Base-by-base conservation (phyloP, 805 yeast species). In the Lachancea nothofagi region DNA sequence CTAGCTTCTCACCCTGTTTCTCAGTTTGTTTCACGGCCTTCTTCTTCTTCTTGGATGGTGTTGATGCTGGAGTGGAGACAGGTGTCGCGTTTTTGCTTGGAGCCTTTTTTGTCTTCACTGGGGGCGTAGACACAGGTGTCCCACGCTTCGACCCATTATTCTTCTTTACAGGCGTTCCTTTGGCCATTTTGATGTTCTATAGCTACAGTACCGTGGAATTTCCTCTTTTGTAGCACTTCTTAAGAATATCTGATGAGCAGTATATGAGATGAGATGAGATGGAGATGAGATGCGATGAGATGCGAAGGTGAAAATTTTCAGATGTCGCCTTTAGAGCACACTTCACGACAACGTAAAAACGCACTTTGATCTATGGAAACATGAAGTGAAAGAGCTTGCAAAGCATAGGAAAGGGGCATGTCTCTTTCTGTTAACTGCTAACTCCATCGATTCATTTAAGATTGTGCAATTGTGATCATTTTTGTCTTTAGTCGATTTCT, bases 21-120 rank as follows among this genome's bases (percentile, higher is more conserved):
- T 29, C 33, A 35, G 37, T 37, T 12, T 38, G 35, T 30, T 39
- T 48, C 12, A 41, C 17, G 8, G 41, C 27, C 22, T 39, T 27
- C 17, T 37, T 36, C 44, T 45, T 44, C 33, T 33, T 41, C 34
- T 51, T 50, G n/a, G 49, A 41, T 34, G 58, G 53, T 21, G 51
- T 46, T 13, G 40, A 36, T 13, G 33, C 46, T 10, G 45, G 53
- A 22, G 50, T 47, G 27, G 39, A 28, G 14, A 21, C 14, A 17
- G 45, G 36, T 29, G 50, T 45, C 18, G 28, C 32, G 9, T 7
- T 23, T 21, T 41, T 45, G 17, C 36, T 34, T 41, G 43, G 29
- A 18, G 40, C 30, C 25, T 39, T 41, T 21, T 36, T 36, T 2
- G 45, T 34, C n/a, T 43, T 42, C n/a, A 28, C 33, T 20, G 38